Conservation (phyloP, 139 green algal genomes). For the Pycnococcus provasolii region DNA sequence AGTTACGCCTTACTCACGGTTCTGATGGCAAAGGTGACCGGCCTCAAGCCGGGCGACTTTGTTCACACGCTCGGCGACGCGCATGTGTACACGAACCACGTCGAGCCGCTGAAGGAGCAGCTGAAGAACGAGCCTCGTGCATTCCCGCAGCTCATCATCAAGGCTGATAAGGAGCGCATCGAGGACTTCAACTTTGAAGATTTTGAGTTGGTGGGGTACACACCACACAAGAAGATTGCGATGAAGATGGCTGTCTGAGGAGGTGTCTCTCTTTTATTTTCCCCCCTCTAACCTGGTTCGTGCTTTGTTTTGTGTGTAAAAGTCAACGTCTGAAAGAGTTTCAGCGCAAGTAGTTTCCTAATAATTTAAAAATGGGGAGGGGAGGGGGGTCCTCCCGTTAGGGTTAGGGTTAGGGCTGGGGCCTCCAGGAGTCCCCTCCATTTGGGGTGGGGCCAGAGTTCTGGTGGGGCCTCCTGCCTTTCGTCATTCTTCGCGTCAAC, state of each 20-base stretch:
- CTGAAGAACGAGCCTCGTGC: conserved; percentile 59
- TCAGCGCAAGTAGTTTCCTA: too few species aligned
- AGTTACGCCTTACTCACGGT: conserved; percentile 87
- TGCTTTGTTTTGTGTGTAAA: too few species aligned
- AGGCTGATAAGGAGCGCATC: conserved; percentile 77
- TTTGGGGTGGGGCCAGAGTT: too few species aligned
- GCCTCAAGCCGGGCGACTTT: conserved; percentile 78
- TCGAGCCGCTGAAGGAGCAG: conserved; percentile 90
- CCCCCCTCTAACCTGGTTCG: too few species aligned
- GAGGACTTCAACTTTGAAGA: conserved; percentile 77
- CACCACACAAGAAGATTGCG: conserved; percentile 83
- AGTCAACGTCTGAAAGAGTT: too few species aligned
- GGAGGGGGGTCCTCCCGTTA: too few species aligned
- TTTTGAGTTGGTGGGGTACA: conserved; percentile 79
- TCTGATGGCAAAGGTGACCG: conserved; percentile 78
- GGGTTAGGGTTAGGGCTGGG: too few species aligned
- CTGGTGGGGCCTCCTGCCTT: too few species aligned
- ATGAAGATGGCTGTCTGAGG: conserved; percentile 95
- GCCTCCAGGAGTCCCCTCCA: too few species aligned
- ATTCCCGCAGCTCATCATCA: conserved; percentile 79
- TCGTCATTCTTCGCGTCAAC: too few species aligned
- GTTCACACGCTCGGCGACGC: conserved; percentile 90
- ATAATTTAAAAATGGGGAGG: too few species aligned
- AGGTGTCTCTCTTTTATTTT: neutral
- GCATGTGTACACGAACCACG: conserved; percentile 96